Evolutionary conservation across 805 yeast genomes (phyloP).

Genomic region (Torulaspora indica): DNA sequence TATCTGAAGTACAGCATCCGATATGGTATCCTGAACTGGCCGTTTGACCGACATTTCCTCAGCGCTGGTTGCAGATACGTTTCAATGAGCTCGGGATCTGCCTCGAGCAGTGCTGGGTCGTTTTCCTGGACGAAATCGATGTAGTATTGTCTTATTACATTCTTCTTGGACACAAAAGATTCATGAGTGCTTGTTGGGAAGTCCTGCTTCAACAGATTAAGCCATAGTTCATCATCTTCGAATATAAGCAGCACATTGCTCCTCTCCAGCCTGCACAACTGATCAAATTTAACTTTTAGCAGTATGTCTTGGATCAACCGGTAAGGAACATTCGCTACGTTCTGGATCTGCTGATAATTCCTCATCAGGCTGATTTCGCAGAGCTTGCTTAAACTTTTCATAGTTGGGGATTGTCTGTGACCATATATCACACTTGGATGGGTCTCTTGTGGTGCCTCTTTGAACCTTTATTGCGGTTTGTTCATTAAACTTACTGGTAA

Average conservation of each 20-base stretch:
- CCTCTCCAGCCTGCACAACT: conserved; percentile 33
- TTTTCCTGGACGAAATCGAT: conserved; percentile 13
- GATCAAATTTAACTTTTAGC: conserved; percentile 31
- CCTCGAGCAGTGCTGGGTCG: conserved; percentile 9
- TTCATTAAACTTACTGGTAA: neutral
- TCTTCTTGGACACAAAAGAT: conserved; percentile 28
- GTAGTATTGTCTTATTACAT: conserved; percentile 23
- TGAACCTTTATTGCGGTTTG: neutral
- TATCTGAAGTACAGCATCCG: conserved; percentile 36
- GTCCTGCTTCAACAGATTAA: conserved; percentile 29
- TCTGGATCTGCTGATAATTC: conserved; percentile 23
- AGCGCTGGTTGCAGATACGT: conserved; percentile 15
- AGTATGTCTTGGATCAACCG: conserved; percentile 32
- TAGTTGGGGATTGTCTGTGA: neutral
- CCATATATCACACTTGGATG: neutral
- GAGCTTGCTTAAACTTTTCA: conserved; percentile 19
- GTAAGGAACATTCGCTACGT: conserved; percentile 35
- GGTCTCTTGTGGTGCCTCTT: neutral
- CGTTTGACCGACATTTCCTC: conserved; percentile 20
- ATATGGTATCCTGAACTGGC: conserved; percentile 36
- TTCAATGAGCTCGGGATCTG: conserved; percentile 18
- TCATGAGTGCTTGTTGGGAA: conserved; percentile 37
- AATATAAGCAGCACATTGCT: conserved; percentile 33
- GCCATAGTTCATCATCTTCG: conserved; percentile 41
- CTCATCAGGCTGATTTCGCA: conserved; percentile 28